Percentiles rank a stretch among this genome's conserved stretches.
These are phyloP conservation scores for Pseudocercospora fijiensis DNA, from an alignment of 2,329 filamentous ascomycete genomes.

Conservation along the genomic window DNA sequence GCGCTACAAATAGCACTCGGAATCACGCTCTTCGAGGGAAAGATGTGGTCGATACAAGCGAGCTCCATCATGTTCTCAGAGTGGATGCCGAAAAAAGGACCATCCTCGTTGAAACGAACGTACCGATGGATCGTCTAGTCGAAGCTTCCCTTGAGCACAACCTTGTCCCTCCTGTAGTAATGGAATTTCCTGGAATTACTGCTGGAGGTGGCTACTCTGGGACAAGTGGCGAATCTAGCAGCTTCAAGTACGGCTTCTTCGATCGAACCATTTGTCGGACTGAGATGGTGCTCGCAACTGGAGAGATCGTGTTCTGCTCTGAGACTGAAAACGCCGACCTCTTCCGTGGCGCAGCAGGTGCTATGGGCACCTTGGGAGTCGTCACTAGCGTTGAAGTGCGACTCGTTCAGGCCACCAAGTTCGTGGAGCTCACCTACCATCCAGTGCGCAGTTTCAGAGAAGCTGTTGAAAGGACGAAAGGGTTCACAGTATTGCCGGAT, in stretches of 20 bases:
- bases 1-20: slow-evolving; percentile 55
- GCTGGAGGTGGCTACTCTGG: slow-evolving; percentile 66
- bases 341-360: slow-evolving; percentile 64
- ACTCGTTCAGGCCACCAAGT: slow-evolving; percentile 48
- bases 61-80: slow-evolving; percentile 46
- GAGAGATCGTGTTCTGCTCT: slow-evolving; percentile 44
- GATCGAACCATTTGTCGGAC: slow-evolving; percentile 60
- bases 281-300: slow-evolving; percentile 63
- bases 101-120: slow-evolving; percentile 64
- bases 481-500: slow-evolving; percentile 33
- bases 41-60: slow-evolving; percentile 48
- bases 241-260: slow-evolving; percentile 65
- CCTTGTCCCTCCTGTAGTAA: slow-evolving; percentile 63
- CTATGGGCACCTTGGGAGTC: slow-evolving; percentile 66
- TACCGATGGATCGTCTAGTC: slow-evolving; percentile 64
- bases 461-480: slow-evolving; percentile 42
- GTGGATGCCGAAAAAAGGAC: slow-evolving; percentile 45
- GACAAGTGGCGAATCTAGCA: slow-evolving; percentile 65
- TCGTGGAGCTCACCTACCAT: slow-evolving; percentile 51
- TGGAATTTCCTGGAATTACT: slow-evolving; percentile 70
- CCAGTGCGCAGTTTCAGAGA: slow-evolving; percentile 42
- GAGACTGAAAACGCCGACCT: slow-evolving; percentile 55
- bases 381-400: slow-evolving; percentile 56
- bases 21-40: slow-evolving; percentile 33
- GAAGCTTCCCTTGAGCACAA: slow-evolving; percentile 55